These are phyloP conservation scores for Pouteria glomerata DNA, from an alignment of 148 eudicot species.

Conservation along the genomic window DNA sequence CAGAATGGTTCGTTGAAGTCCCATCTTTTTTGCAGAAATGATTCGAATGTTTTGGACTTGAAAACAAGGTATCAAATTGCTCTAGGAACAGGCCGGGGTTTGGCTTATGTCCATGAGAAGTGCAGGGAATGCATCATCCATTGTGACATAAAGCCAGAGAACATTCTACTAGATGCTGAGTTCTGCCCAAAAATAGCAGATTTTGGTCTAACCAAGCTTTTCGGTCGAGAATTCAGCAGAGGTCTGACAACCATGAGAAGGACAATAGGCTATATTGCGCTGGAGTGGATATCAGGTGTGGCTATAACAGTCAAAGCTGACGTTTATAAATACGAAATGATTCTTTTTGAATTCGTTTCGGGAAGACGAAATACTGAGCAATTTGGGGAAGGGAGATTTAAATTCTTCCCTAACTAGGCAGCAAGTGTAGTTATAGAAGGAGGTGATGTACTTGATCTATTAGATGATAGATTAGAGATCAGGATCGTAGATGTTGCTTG, in stretches of 20 bases:
- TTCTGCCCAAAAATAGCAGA: constrained; percentile 34
- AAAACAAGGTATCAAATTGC: neutral
- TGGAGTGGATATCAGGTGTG: constrained; percentile 38
- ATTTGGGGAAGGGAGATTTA: constrained; percentile 22
- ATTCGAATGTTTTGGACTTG: neutral
- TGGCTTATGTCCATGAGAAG: neutral
- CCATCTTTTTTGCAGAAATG: constrained; percentile 27
- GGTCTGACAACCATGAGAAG: constrained; percentile 39
- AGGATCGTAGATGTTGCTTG: constrained; percentile 30
- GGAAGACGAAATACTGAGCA: constrained; percentile 37
- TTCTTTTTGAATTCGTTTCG: constrained; percentile 33
- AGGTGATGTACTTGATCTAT: constrained; percentile 23
- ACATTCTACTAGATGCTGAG: constrained; percentile 41
- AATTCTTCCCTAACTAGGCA: constrained; percentile 38
- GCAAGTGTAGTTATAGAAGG: constrained; percentile 25
- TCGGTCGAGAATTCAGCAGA: constrained; percentile 35
- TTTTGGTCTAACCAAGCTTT: constrained; percentile 39
- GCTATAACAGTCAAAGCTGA: constrained; percentile 39
- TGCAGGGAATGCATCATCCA: constrained; percentile 50
- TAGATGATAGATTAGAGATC: constrained; percentile 32
- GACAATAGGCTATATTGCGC: constrained; percentile 43
- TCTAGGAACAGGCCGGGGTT: neutral
- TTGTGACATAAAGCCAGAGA: constrained; percentile 56
- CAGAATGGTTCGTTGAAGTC: constrained; percentile 46
- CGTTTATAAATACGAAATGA: constrained; percentile 36